These are phyloP conservation scores for Erysimum cheiranthoides DNA, from an alignment of 345 rosid genomes.

Conservation along the genomic window DNA sequence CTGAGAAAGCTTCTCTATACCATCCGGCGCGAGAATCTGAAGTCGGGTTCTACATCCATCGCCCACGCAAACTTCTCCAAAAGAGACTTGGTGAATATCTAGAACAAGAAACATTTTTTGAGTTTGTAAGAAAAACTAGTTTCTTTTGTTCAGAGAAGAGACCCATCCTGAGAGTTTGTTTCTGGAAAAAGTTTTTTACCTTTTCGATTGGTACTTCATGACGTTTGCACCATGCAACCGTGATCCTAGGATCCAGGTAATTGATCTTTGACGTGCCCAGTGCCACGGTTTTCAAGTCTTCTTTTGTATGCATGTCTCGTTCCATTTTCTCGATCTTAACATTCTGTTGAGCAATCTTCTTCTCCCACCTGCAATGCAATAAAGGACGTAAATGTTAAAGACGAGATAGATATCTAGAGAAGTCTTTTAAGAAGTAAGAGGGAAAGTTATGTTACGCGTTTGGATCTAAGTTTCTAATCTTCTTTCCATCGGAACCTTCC, in stretches of 20 bases:
- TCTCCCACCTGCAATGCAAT: conserved; percentile 64
- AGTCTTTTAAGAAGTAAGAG: not conserved
- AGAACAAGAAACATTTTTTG: conserved; percentile 32
- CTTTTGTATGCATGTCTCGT: conserved; percentile 71
- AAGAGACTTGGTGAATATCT: conserved; percentile 94
- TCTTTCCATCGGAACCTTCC: conserved; percentile 89
- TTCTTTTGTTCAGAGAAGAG: not conserved
- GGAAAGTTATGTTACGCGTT: conserved; percentile 68
- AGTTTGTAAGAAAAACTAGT: not conserved
- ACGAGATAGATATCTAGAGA: conserved; percentile 8
- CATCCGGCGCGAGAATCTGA: conserved; percentile 67
- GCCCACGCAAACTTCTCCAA: conserved; percentile 96
- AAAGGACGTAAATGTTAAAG: conserved; percentile 17
- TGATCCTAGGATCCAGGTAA: conserved; percentile 95
- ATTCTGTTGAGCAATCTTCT: conserved; percentile 67
- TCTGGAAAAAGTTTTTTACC: conserved; percentile 52
- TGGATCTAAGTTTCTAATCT: conserved; percentile 71
- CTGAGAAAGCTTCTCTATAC: conserved; percentile 29
- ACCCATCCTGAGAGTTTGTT: conserved; percentile 6
- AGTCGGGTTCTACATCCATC: conserved; percentile 91
- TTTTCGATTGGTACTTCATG: conserved; percentile 97
- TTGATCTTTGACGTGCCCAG: conserved; percentile 96
- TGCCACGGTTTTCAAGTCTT: conserved; percentile 93
- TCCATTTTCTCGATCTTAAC: conserved; percentile 80
- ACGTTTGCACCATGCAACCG: conserved; percentile 99